These are phyloP conservation scores for Paramecium sexaurelia DNA, from an alignment of 73 alveolate genomes.

Conservation along the genomic window DNA sequence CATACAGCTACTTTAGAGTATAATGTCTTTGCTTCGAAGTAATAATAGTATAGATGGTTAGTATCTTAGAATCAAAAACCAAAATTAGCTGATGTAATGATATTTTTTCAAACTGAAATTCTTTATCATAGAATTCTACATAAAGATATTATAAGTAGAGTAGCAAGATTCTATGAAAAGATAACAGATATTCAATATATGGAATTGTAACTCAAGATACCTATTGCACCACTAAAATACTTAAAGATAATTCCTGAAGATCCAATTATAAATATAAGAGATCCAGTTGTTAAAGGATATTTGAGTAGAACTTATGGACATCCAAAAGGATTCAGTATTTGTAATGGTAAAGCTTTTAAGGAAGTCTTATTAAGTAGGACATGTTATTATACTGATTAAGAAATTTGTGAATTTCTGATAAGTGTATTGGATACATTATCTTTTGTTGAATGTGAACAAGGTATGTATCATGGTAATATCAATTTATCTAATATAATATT, in stretches of 20 bases:
- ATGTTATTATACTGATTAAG: not conserved
- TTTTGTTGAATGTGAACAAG: not conserved
- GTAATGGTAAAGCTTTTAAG: not conserved
- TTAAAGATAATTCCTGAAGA: not conserved
- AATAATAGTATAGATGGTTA: not conserved
- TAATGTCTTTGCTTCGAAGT: not conserved
- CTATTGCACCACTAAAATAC: not conserved
- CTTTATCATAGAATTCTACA: not conserved
- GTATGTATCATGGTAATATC: conserved; percentile 15
- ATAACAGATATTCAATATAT: not conserved
- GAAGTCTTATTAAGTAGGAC: not conserved
- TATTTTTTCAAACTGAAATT: not conserved
- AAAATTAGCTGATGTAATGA: not conserved
- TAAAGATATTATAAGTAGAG: not conserved
- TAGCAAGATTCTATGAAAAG: not conserved
- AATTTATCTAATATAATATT: not conserved
- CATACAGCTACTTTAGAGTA: not conserved
- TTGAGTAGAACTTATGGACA: not conserved
- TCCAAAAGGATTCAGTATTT: not conserved
- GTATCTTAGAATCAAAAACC: not conserved
- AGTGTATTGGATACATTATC: not conserved
- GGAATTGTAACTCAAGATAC: not conserved
- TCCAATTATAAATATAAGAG: not conserved
- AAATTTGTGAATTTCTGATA: not conserved
- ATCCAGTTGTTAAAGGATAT: conserved; percentile 9